phyloP scores from a whole-genome alignment of 176 grass and related monocot species.

The Juncus effusus region DNA sequence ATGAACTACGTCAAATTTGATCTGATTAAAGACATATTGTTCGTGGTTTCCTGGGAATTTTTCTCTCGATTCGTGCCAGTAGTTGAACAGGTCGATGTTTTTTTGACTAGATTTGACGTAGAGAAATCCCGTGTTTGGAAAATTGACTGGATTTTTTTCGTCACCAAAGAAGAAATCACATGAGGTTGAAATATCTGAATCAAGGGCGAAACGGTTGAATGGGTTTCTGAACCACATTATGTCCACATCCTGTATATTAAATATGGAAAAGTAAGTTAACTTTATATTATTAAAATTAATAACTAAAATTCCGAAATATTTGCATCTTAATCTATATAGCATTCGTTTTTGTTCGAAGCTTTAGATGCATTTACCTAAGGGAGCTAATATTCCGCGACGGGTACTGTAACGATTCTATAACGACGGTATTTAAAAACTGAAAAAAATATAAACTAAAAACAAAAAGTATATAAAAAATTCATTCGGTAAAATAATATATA shows the following conservation, averaged over 20 bases:
- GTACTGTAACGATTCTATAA: too few relatives aligned
- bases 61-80: conserved; percentile 40
- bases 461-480: too few relatives aligned
- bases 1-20: conserved; percentile 41
- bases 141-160: conserved; percentile 42
- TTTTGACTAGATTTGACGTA: conserved; percentile 51
- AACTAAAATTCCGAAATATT: too few relatives aligned
- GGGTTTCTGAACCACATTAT: conserved; percentile 82
- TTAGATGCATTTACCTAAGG: too few relatives aligned
- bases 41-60: conserved; percentile 51
- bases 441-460: too few relatives aligned
- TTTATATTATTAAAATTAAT: background rate
- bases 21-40: conserved; percentile 69
- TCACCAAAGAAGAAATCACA: conserved; percentile 69
- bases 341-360: too few relatives aligned
- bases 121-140: conserved; percentile 71
- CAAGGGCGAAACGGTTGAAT: conserved; percentile 49
- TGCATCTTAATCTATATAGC: too few relatives aligned
- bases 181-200: conserved; percentile 55
- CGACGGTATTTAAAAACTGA: too few relatives aligned
- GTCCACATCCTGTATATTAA: conserved; percentile 56
- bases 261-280: background rate
- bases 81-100: conserved; percentile 48
- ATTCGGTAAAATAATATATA: too few relatives aligned
- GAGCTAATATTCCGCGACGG: too few relatives aligned